Base-by-base conservation (phyloP, 2,329 filamentous ascomycete genomes). In the Apiospora marii region DNA sequence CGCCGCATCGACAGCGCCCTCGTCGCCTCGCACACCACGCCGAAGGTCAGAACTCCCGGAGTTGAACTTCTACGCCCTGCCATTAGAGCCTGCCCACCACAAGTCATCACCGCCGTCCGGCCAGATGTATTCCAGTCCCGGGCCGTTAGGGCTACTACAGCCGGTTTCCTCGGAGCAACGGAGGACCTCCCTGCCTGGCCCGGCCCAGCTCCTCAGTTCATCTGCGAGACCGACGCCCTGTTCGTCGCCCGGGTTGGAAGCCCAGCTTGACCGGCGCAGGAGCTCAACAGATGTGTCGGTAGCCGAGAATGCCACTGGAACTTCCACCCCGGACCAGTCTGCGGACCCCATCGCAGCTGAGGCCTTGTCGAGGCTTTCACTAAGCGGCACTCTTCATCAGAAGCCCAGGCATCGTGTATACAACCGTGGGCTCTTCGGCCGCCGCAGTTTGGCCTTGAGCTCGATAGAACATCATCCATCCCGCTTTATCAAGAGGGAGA, bases 21-120 rank as follows among this genome's bases (percentile, higher is more conserved):
- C 75, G 3, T 76, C 79, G 13, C 77, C 78, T 27, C 73, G 71
- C 24, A 70, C 73, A 3, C 73, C 74, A 6, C 69, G 27, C 22
- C 37, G 71, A 13, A 77, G 74, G 69, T 64, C 58, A n/a, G 58
- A 64, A 64, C 19, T 41, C 34, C 30, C 34, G 64, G 73, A 64
- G 58, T 64, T 6, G 76, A 78, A 13, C 24, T 67, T 71, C 12
- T 46, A 49, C 19, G 30, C 46, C 41, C 43, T 68, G 22, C 49
- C 46, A 27, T 30, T 43, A 34, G 68, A 43, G 12, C 22, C 49
- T 49, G 24, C 4, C 49, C 69, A 64, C 27, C 61, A 14, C 43
- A 68, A 69, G 24, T 44, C 67, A n/a, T 49, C 53, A 7, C 41
- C 24, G 43, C 51, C n/a, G 46, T 44, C 68, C 41, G 16, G 44